These are phyloP conservation scores for Russula virescens DNA, from an alignment of 768 basidiomycete species.

Conservation along the genomic window DNA sequence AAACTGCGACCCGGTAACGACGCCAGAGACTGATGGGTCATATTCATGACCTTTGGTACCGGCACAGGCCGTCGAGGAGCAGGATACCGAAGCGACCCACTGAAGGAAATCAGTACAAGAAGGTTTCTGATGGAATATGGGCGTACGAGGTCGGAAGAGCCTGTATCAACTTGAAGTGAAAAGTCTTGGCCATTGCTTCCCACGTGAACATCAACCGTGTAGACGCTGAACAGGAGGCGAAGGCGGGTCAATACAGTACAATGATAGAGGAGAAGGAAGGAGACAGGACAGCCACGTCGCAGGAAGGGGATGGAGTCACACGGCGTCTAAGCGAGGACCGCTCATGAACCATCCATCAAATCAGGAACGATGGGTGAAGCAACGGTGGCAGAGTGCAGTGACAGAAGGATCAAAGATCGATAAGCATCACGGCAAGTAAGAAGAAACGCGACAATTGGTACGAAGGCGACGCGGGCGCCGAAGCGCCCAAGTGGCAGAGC, in stretches of 20 bases:
- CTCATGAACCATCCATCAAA: neutral
- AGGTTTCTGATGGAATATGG: conserved; percentile 15
- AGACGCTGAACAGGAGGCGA: conserved; percentile 40
- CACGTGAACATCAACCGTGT: conserved; percentile 55
- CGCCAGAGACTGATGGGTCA: conserved; percentile 44
- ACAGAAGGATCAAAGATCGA: neutral
- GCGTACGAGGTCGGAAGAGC: conserved; percentile 72
- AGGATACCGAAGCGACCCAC: conserved; percentile 73
- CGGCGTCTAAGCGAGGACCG: neutral
- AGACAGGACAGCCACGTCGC: conserved; percentile 1
- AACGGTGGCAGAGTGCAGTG: neutral
- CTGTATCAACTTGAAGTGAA: conserved; percentile 71
- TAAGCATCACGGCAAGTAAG: neutral
- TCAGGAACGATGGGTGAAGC: neutral
- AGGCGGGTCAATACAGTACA: neutral
- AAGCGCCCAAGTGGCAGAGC: neutral
- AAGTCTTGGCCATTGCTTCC: conserved; percentile 46
- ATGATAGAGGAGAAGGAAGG: neutral
- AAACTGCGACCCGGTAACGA: conserved; percentile 40
- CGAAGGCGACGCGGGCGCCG: neutral
- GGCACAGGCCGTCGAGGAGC: conserved; percentile 49
- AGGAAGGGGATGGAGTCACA: neutral
- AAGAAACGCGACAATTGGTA: neutral
- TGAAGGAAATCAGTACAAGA: conserved; percentile 28
- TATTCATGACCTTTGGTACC: conserved; percentile 46